phyloP scores from a whole-genome alignment of 1,139 yeast genomes.

The Yamadazyma conglobata region DNA sequence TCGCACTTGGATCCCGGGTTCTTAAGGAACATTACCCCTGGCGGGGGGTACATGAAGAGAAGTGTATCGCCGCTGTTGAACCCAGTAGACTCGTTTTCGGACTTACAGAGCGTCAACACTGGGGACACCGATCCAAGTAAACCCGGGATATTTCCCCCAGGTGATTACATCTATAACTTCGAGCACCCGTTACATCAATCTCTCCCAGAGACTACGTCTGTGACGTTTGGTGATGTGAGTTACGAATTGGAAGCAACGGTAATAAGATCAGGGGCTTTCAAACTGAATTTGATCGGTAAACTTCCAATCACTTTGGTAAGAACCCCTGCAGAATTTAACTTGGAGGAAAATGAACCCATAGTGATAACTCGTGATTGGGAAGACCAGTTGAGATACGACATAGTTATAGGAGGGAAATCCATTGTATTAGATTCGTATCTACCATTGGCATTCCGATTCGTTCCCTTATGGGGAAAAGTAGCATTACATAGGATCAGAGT shows the following conservation, averaged over 20 bases:
- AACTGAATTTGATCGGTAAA: conserved; percentile 64
- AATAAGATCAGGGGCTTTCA: conserved; percentile 81
- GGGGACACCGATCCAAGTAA: conserved; percentile 22
- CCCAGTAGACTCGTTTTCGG: conserved; percentile 17
- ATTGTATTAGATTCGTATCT: conserved; percentile 77
- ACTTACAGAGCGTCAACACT: conserved; percentile 13
- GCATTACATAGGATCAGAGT: conserved; percentile 82
- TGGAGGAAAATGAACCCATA: conserved; percentile 91
- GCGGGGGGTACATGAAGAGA: conserved; percentile 30
- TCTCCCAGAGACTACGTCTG: conserved; percentile 74
- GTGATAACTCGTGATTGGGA: conserved; percentile 93
- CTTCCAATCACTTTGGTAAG: conserved; percentile 67
- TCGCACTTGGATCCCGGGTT: conserved; percentile 16
- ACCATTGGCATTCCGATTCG: conserved; percentile 79
- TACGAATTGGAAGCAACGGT: conserved; percentile 68
- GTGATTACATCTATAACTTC: conserved; percentile 88
- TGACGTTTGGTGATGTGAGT: conserved; percentile 75
- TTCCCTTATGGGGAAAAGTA: conserved; percentile 80
- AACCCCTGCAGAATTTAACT: conserved; percentile 70
- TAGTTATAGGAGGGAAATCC: conserved; percentile 83
- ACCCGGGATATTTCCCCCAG: conserved; percentile 52
- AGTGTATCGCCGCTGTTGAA: conserved; percentile 31
- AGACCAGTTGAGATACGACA: conserved; percentile 83
- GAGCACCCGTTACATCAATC: conserved; percentile 85
- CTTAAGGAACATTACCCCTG: conserved; percentile 15